Evolutionary conservation across 2,329 filamentous ascomycete species (phyloP).

Genomic region (Fusarium setosum): DNA sequence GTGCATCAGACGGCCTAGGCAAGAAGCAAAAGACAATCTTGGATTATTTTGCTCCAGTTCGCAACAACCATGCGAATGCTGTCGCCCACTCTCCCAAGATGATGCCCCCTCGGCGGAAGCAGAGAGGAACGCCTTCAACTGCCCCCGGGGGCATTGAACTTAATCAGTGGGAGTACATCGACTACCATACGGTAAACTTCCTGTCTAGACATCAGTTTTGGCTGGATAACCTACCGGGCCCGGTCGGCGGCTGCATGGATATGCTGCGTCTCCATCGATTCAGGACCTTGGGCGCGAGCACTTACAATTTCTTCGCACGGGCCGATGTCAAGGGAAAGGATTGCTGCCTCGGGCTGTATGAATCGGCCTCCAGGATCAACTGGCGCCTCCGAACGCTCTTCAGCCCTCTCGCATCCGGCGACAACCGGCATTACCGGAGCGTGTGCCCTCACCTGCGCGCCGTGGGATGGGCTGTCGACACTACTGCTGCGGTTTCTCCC

Average conservation of each 20-base stretch:
- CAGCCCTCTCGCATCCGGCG: neutral
- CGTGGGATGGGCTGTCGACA: constrained; percentile 3
- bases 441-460: constrained; percentile 2
- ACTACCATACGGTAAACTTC: constrained; percentile 1
- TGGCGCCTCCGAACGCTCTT: neutral
- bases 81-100: neutral
- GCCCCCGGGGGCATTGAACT: too few relatives aligned
- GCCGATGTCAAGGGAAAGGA: neutral
- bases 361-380: neutral
- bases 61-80: neutral
- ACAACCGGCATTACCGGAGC: neutral
- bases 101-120: neutral
- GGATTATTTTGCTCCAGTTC: neutral
- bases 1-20: too few relatives aligned
- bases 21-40: too few relatives aligned
- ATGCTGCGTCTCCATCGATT: constrained; percentile 29
- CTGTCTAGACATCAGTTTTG: constrained; percentile 3
- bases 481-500: neutral
- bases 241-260: constrained; percentile 9
- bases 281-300: constrained; percentile 1
- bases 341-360: neutral
- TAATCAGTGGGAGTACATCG: constrained; percentile 3
- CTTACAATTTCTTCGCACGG: neutral
- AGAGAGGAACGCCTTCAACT: neutral
- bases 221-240: constrained; percentile 10